Evolutionary conservation across 176 grass and related monocot species (phyloP).

Genomic region (Eragrostis nindensis): DNA sequence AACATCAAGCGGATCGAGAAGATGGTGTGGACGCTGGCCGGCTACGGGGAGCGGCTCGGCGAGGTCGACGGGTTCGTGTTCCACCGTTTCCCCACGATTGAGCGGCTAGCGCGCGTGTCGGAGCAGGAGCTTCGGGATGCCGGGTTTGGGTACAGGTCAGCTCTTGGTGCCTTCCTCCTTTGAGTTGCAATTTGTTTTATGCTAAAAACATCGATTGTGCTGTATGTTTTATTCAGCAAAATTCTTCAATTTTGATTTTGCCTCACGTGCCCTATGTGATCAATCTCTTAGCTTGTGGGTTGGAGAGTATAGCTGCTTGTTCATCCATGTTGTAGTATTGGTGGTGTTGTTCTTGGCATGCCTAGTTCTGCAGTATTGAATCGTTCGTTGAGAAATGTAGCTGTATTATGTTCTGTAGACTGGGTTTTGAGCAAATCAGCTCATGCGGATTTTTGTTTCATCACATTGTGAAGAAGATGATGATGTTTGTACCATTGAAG

Average conservation of each 20-base stretch:
- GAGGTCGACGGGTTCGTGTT: conserved; percentile 76
- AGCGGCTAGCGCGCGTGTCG: conserved; percentile 61
- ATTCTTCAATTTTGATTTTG: not conserved
- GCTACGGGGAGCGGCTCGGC: conserved; percentile 68
- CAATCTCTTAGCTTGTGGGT: not conserved
- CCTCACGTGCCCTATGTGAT: not conserved
- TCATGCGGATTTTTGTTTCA: not conserved
- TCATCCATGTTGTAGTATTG: not conserved
- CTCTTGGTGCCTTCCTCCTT: conserved; percentile 25
- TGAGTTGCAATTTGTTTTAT: not conserved
- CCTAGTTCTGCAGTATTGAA: not conserved
- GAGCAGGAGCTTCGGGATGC: conserved; percentile 90
- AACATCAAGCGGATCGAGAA: conserved; percentile 93
- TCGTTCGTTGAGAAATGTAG: conserved; percentile 15
- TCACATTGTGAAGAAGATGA: not conserved
- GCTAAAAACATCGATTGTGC: not conserved
- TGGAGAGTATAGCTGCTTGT: not conserved
- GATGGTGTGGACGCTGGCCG: conserved; percentile 82
- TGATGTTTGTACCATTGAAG: not conserved
- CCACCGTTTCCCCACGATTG: conserved; percentile 76
- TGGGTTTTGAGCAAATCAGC: not conserved
- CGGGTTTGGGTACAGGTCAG: conserved; percentile 89
- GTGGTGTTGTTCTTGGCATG: too few species aligned
- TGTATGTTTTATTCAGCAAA: not conserved
- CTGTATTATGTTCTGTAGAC: not conserved